These are phyloP conservation scores for Firmiana major DNA, from an alignment of 345 rosid genomes.

Conservation along the genomic window DNA sequence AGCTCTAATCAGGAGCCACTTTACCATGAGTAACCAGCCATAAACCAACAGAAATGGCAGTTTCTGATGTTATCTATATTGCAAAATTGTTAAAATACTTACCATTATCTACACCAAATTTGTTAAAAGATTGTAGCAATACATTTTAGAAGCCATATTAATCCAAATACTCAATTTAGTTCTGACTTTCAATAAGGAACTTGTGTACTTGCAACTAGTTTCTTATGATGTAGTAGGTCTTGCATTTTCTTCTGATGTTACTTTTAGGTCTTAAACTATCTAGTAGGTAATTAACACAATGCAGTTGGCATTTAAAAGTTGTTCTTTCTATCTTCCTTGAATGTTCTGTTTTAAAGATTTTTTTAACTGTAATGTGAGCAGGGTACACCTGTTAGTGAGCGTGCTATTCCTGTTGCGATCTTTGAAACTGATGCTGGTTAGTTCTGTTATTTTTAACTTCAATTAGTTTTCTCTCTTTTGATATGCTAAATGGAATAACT, in stretches of 20 bases:
- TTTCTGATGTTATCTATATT: background rate
- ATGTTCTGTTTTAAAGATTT: conserved; percentile 11
- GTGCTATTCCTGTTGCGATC: conserved; percentile 98
- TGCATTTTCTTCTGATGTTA: background rate
- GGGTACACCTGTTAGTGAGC: conserved; percentile 98
- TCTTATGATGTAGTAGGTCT: background rate
- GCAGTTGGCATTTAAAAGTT: background rate
- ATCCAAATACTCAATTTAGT: background rate
- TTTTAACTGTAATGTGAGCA: conserved; percentile 35
- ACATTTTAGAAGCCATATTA: background rate
- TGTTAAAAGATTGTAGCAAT: background rate
- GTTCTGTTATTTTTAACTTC: conserved; percentile 19
- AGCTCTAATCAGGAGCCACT: background rate
- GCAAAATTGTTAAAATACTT: background rate
- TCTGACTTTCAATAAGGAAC: background rate
- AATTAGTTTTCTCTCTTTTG: conserved; percentile 18
- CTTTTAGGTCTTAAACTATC: background rate
- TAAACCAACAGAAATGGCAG: background rate
- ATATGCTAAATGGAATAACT: conserved; percentile 17
- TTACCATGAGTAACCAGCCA: background rate
- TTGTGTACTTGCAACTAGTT: background rate
- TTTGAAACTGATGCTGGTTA: conserved; percentile 83
- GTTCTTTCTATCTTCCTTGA: background rate
- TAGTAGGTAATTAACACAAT: background rate
- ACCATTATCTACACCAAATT: background rate